phyloP scores from a whole-genome alignment of 208 protist genomes.

The Trypanosoma melophagium region DNA sequence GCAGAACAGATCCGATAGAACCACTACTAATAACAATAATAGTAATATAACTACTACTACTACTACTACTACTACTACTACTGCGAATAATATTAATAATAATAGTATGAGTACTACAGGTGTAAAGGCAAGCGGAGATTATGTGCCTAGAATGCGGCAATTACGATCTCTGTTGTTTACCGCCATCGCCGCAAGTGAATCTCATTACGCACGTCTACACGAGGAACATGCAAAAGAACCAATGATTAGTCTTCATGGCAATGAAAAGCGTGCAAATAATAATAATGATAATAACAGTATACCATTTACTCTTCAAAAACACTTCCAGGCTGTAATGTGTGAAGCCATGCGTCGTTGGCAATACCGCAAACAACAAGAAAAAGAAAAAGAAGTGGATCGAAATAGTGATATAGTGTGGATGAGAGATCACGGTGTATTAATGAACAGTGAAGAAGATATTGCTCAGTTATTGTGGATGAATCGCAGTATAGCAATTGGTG shows the following conservation, averaged over 20 bases:
- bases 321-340: slow-evolving; percentile 15
- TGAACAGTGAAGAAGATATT: slow-evolving; percentile 15
- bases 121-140: not conserved
- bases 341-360: not conserved
- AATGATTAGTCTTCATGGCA: no score
- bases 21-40: not conserved
- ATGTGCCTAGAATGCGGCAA: no score
- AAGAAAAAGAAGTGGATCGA: not conserved
- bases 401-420: not conserved
- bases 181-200: no score
- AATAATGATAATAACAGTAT: no score
- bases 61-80: not conserved
- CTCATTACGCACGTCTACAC: no score
- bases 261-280: no score
- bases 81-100: not conserved
- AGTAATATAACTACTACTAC: not conserved
- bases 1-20: not conserved
- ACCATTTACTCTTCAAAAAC: slow-evolving; percentile 15
- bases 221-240: slow-evolving; percentile 3
- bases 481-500: slow-evolving; percentile 29
- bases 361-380: not conserved
- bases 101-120: not conserved
- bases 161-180: no score
- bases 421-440: not conserved
- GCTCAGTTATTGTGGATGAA: slow-evolving; percentile 23